Percentiles rank a stretch among this genome's conserved stretches.
Evolutionary conservation across 148 eudicot genomes (phyloP).

Genomic region (Rhododendron vialii): DNA sequence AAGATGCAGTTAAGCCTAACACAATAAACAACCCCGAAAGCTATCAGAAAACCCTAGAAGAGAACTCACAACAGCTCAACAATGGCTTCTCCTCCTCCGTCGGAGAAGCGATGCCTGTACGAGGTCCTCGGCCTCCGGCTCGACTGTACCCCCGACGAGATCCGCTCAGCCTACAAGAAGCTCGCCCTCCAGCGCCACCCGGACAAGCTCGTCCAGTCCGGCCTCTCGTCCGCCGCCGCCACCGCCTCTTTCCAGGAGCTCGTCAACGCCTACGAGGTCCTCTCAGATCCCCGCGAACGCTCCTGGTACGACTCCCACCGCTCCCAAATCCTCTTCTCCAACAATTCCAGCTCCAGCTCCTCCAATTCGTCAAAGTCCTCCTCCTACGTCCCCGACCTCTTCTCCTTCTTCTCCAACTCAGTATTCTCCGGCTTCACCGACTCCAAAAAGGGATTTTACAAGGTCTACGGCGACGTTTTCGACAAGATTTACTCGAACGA

Average conservation of each 20-base stretch:
- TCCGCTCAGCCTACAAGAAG: conserved; percentile 74
- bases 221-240: conserved; percentile 61
- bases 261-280: conserved; percentile 82
- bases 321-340: conserved; percentile 72
- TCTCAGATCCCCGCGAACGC: conserved; percentile 86
- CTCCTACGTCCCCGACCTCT: conserved; percentile 55
- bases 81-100: not conserved
- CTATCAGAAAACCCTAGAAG: conserved; percentile 6
- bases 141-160: conserved; percentile 70
- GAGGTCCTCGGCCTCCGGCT: conserved; percentile 64
- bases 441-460: conserved; percentile 62
- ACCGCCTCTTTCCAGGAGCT: conserved; percentile 91
- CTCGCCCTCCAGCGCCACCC: conserved; percentile 98
- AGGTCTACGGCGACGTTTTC: conserved; percentile 73
- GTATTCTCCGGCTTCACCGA: conserved; percentile 63
- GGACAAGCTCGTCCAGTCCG: conserved; percentile 80
- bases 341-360: not conserved
- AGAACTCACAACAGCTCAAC: not conserved
- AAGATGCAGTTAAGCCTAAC: too few species aligned
- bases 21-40: not conserved
- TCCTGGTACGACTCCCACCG: conserved; percentile 96
- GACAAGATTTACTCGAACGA: conserved; percentile 59
- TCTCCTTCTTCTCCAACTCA: conserved; percentile 61
- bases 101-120: conserved; percentile 75
- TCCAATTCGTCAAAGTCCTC: conserved; percentile 11